Conservation (phyloP, 164 flowering plant species). For the Hamamelis virginiana region DNA sequence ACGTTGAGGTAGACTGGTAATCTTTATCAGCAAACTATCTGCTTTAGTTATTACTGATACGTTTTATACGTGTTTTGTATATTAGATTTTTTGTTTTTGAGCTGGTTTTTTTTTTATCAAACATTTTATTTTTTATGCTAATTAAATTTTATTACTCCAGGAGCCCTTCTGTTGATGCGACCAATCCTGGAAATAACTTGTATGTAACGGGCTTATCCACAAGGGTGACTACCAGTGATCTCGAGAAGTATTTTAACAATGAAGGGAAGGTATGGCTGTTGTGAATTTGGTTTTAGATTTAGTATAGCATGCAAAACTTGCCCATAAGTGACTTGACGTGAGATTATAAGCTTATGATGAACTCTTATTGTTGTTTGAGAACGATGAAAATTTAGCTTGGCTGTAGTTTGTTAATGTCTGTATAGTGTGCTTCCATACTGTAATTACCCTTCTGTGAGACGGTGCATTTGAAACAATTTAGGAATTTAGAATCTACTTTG, state of each 20-base stretch:
- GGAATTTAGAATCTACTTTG: background rate
- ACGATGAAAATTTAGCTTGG: background rate
- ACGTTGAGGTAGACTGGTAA: background rate
- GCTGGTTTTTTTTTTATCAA: background rate
- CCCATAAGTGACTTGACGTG: too few species aligned
- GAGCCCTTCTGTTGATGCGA: slow-evolving; percentile 38
- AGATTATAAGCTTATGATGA: background rate
- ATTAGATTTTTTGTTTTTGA: too few species aligned
- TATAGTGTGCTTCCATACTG: background rate
- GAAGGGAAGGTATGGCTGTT: slow-evolving; percentile 56
- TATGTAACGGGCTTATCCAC: slow-evolving; percentile 70
- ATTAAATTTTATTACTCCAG: slow-evolving; percentile 15
- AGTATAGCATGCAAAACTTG: background rate
- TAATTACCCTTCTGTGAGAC: background rate
- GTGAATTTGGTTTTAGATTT: background rate
- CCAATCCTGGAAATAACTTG: slow-evolving; percentile 67
- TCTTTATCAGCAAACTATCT: background rate
- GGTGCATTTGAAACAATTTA: background rate
- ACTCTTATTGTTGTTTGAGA: background rate
- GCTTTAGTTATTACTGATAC: background rate
- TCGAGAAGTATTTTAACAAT: slow-evolving; percentile 47
- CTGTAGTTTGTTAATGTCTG: background rate
- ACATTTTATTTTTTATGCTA: background rate
- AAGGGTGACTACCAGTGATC: slow-evolving; percentile 52
- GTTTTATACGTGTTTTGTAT: too few species aligned